Base-by-base conservation (phyloP, 805 yeast genomes). In the Zygoascus tannicola region DNA sequence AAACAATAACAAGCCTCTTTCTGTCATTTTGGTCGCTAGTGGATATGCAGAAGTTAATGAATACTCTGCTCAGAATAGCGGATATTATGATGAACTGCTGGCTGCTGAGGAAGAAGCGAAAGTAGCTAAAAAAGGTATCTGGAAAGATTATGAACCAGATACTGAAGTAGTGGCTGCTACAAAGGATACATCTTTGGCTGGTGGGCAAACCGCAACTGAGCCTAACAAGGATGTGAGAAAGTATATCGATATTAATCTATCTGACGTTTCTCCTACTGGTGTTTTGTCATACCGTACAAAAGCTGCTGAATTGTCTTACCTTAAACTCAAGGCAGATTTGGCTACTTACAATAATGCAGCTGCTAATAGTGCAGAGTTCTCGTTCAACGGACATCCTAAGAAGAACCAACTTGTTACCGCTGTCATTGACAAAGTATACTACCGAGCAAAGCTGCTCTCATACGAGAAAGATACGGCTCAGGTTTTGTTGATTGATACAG, bases 11-110 rank as follows among this genome's bases (percentile, higher is more conserved):
- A 52, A 59, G 26, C 87, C 85, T 19, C 69, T 77, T 49, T 88
- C 81, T 54, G 65, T 70, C 12, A 60, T 66, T 18, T 67, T 85
- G 43, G 66, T 82, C 46, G 68, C 69, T 23, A 72, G 73, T 43
- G 95, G 95, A 2, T 70, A 74, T 44, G 83, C 75, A 20, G 69
- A 74, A 50, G 62, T 76, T 10, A 90, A 85, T 55, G 85, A 74
- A 41, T 71, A 74, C 41, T 80, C 90, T 1, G 75, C 82, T 5
- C 59, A 65, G 37, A 74, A 74, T 40, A 76, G 82, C 41, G 74
- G 78, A 33, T 74, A 66, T 52, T 75, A 68, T 38, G 55, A 69
- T 26, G 77, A 74, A 44, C 69, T 85, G 23, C 60, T 66, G 37
- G 75, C 69, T 20, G 85, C 87, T 8, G 82, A 84, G 60, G 76